Conservation (phyloP, 176 grass and related monocot genomes). For the Cenchrus fungigraminus region DNA sequence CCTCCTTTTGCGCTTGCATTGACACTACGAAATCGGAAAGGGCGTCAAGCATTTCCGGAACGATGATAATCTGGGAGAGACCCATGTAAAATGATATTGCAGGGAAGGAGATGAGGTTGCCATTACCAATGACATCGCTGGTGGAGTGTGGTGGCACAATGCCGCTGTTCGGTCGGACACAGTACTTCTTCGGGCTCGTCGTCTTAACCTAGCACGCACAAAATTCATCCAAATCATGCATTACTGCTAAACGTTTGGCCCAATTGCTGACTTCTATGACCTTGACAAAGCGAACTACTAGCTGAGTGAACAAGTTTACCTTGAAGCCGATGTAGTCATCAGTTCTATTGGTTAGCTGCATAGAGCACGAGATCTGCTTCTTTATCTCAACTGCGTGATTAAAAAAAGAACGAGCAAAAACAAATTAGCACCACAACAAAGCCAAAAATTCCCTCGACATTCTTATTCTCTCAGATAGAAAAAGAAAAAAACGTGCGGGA, state of each 20-base stretch:
- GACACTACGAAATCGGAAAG: slow-evolving; percentile 58
- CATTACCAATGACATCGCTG: slow-evolving; percentile 74
- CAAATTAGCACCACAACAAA: slow-evolving; percentile 20
- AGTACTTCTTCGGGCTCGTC: slow-evolving; percentile 94
- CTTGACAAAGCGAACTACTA: slow-evolving; percentile 13
- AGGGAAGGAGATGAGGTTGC: neutral
- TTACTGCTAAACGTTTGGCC: neutral
- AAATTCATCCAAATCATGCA: slow-evolving; percentile 24
- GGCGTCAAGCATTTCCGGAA: neutral
- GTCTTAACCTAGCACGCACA: slow-evolving; percentile 82
- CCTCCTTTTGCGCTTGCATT: slow-evolving; percentile 85
- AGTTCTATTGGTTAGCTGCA: slow-evolving; percentile 72
- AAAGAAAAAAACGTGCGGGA: neutral
- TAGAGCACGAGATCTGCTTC: slow-evolving; percentile 94
- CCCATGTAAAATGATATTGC: neutral
- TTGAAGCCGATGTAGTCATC: slow-evolving; percentile 84
- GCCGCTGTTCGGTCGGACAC: slow-evolving; percentile 82
- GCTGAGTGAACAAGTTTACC: slow-evolving; percentile 41
- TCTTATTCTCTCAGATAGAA: neutral
- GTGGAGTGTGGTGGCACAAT: slow-evolving; percentile 77
- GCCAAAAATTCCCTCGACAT: slow-evolving; percentile 12
- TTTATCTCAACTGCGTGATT: slow-evolving; percentile 67
- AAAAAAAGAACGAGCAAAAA: neutral
- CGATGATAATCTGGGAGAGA: neutral
- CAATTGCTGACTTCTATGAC: neutral